These are phyloP conservation scores for Balamuthia mandrillaris DNA, from an alignment of 208 protist genomes.

Conservation along the genomic window DNA sequence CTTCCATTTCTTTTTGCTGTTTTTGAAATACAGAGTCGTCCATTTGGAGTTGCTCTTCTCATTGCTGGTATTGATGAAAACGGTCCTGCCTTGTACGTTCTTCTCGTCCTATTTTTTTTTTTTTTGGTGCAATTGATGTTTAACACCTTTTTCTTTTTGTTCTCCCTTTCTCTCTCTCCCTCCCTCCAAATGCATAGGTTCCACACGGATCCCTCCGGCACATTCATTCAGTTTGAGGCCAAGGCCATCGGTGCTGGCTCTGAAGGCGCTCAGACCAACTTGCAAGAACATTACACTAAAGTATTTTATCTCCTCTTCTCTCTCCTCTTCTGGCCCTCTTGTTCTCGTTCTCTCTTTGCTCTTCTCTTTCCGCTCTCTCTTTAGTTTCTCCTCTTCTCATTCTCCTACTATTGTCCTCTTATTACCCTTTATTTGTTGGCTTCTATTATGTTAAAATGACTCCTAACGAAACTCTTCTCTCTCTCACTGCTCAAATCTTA, in stretches of 20 bases:
- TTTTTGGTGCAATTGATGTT: too few relatives aligned
- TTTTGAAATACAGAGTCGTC: slow-evolving; percentile 76
- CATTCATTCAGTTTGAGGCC: slow-evolving; percentile 91
- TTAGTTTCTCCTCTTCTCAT: not conserved
- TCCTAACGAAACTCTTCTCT: not conserved
- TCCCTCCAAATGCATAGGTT: too few relatives aligned
- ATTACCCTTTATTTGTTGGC: not conserved
- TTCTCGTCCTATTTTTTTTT: too few relatives aligned
- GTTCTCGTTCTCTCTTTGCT: not conserved
- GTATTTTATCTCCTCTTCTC: too few relatives aligned
- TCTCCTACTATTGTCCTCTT: not conserved
- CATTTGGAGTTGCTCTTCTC: slow-evolving; percentile 98
- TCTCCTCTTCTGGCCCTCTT: not conserved
- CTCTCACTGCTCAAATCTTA: not conserved
- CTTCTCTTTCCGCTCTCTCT: not conserved
- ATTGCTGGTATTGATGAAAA: slow-evolving; percentile 95
- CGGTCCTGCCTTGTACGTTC: slow-evolving; percentile 90
- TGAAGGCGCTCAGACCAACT: slow-evolving; percentile 95
- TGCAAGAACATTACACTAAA: slow-evolving; percentile 95
- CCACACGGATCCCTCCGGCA: slow-evolving; percentile 96
- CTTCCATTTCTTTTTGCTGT: not conserved
- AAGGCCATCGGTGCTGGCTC: slow-evolving; percentile 97
- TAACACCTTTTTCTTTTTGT: too few relatives aligned
- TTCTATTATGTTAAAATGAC: not conserved
- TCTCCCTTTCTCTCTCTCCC: too few relatives aligned